Evolutionary conservation across 345 rosid species (phyloP), one percentile per base, ranked within the genome.

Genomic region (Moricandia arvensis): DNA sequence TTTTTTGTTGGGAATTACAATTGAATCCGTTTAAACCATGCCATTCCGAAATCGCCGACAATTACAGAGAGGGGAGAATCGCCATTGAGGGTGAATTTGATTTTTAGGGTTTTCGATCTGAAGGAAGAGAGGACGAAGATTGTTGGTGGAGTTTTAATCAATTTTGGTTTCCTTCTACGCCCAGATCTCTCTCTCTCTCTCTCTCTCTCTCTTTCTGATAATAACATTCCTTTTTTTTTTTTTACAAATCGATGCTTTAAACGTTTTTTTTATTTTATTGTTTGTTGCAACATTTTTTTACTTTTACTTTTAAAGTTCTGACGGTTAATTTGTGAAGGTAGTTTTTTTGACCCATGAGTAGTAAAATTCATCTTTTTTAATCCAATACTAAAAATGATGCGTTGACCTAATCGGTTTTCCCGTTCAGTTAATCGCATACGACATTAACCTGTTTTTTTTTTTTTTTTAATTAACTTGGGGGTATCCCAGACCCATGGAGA

Each of bases 151-250:
- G 33, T 57, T 57, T 7, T 38, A 16, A 29, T 66, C 18, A 6
- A 29, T 13, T 68, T 69, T 70, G 60, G 4, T 62, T 69, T 69
- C 53, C 61, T 59, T 59, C 27, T 64, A 16, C 67, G 16, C 59
- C 59, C 70, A 64, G 76, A 77, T 77, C 76, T 77, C 74, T 66
- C 30, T 64, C 37, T 33, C 51, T 53, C 2, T 77, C 76, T 77
- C 74, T 66, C 30, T 64, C 37, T 33, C 51, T 53, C 2, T 49
- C 41, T 67, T n/a, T 31, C 37, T 65, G 31, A 57, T 47, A 6
- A 27, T 73, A 53, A 73, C 63, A 35, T 64, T 57, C 24, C 11
- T 75, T 67, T 21, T 16, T 10, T 24, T 65, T 49, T 62, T 29
- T 63, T 62, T 0, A 7, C 45, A 53, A 7, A 33, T 63, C 64